A percentile compares a stretch with the other conserved stretches of the same genome.
Evolutionary conservation across 108 stramenopile species (phyloP).

Genomic region (Poteriospumella lacustris): DNA sequence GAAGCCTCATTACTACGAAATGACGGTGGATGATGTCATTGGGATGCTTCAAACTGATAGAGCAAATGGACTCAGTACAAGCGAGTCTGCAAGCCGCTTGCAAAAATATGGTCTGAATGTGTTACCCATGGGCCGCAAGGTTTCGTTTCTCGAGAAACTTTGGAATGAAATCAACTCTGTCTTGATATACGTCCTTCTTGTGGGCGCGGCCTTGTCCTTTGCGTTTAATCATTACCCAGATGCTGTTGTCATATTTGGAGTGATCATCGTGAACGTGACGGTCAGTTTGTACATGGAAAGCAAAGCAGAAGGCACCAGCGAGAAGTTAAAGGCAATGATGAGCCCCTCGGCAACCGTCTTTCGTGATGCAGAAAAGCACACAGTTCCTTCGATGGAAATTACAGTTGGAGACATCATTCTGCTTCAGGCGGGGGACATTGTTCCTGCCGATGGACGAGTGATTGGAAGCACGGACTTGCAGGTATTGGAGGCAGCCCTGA

Average conservation of each 20-base stretch:
- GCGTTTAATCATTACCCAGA: not conserved
- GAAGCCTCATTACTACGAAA: too few species aligned
- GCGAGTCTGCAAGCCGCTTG: not conserved
- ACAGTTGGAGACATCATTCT: conserved; percentile 71
- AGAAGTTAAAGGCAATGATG: not conserved
- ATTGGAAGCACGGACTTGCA: conserved; percentile 62
- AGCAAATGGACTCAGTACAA: not conserved
- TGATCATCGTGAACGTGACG: not conserved
- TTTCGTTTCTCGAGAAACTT: not conserved
- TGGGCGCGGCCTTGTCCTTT: not conserved
- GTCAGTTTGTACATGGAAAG: not conserved
- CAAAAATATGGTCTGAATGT: not conserved
- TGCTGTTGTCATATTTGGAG: not conserved
- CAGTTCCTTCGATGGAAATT: conserved; percentile 46
- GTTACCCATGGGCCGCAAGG: not conserved
- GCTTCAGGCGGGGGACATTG: conserved; percentile 66
- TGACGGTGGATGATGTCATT: too few species aligned
- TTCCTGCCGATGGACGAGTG: conserved; percentile 84
- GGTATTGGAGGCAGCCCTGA: conserved; percentile 78
- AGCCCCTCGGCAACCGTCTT: not conserved
- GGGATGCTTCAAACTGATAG: too few species aligned
- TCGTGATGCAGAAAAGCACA: not conserved
- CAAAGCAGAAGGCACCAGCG: not conserved
- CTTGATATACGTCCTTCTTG: not conserved
- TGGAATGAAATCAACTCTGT: not conserved